Evolutionary conservation across 768 basidiomycete species (phyloP).

Genomic region (Antrodiella citrinella): DNA sequence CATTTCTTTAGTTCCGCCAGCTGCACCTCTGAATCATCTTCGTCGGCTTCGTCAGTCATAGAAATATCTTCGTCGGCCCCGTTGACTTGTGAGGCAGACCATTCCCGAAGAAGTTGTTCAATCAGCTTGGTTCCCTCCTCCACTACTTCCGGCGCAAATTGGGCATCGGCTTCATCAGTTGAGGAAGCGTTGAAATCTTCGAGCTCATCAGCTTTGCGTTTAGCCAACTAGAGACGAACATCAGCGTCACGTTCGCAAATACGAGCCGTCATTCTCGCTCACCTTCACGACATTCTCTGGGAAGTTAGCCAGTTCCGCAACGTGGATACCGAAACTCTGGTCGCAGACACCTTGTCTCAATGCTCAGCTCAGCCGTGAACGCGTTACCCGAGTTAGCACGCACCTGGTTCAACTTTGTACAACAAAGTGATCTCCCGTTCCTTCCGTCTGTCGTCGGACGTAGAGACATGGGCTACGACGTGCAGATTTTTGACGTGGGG

Average conservation of each 20-base stretch:
- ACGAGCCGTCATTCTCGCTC: conserved; percentile 8
- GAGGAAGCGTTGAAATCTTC: conserved; percentile 58
- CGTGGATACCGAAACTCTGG: conserved; percentile 98
- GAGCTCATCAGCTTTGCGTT: conserved; percentile 84
- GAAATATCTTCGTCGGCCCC: conserved; percentile 40
- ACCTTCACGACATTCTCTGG: conserved; percentile 91
- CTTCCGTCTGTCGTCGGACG: conserved; percentile 32
- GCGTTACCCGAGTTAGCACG: conserved; percentile 12
- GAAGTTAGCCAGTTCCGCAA: conserved; percentile 95
- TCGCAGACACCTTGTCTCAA: conserved; percentile 68
- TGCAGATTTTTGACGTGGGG: conserved; percentile 89
- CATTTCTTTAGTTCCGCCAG: conserved; percentile 46
- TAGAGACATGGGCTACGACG: conserved; percentile 85
- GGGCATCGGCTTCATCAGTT: background rate
- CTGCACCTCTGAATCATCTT: conserved; percentile 31
- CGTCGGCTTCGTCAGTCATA: conserved; percentile 31
- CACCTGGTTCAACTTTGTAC: conserved; percentile 75
- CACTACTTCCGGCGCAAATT: conserved; percentile 45
- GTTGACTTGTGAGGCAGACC: conserved; percentile 36
- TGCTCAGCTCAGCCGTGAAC: too few species aligned
- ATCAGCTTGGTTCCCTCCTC: conserved; percentile 79
- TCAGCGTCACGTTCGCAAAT: background rate
- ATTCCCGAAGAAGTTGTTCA: conserved; percentile 66
- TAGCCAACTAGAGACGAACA: conserved; percentile 55
- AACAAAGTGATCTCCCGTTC: conserved; percentile 76